Base-by-base conservation (phyloP, 768 basidiomycete species). In the Mrakia blollopis region DNA sequence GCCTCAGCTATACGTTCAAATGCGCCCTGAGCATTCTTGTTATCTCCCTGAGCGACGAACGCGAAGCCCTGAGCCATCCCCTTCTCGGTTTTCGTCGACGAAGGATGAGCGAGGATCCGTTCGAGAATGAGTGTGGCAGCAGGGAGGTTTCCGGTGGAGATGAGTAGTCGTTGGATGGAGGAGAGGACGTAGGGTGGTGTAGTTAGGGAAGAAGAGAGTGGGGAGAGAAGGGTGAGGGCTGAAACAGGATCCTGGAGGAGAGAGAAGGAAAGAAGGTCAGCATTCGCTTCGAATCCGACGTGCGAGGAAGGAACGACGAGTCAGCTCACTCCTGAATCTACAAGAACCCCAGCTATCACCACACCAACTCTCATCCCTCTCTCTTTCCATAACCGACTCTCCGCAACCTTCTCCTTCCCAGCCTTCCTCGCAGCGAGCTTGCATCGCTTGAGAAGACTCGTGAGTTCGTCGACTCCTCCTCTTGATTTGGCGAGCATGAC, bases 401-500 rank as follows among this genome's bases (percentile, higher is more conserved):
- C 65, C 75, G 71, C 39, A 1, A n/a, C 7, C 54, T 18, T 47
- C n/a, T 25, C 35, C 16, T n/a, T 47, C 39, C 21, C 63, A 21
- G 28, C 41, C 35, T 52, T 47, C 54, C 54, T 57, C 6, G 54
- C 37, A 10, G 41, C 67, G 18, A 28, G 25, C 72, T 61, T 73
- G 65, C 76, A 77, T 6, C 71, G 41, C 35, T 32, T 21, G 4
- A 77, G 28, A 7, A 77, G 44, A n/a, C 18, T 52, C 6, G 57
- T 32, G 50, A 77, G 76, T 21, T 39, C 76, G 63, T 73, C 76
- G 16, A 77, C 63, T 32, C 65, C 65, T 39, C 76, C 76, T 61
- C 62, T 67, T 11, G 71, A 73, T 28, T 73, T 61, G 1, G 76
- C 76, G 8, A 73, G 72, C 76, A 77, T 77, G 28, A 77, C 63